Conservation (phyloP, 2,329 filamentous ascomycete genomes). For the Daldinia eschscholtzii region DNA sequence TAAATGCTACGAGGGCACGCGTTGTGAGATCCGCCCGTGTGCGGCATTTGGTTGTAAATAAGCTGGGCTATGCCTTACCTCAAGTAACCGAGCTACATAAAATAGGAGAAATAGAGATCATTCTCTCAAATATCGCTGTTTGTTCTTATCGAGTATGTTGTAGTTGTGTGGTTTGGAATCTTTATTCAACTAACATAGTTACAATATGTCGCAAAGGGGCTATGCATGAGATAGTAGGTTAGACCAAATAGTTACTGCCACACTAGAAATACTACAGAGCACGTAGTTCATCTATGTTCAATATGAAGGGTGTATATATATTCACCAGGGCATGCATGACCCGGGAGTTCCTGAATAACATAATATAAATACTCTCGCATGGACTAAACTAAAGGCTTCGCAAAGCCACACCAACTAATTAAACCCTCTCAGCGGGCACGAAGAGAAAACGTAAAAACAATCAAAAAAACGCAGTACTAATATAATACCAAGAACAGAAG, state of each 20-base stretch:
- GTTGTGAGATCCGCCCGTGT: conserved; percentile 4
- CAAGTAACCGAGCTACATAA: conserved; percentile 17
- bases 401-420: conserved; percentile 24
- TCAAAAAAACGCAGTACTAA: not conserved
- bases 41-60: conserved; percentile 16
- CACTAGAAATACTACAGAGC: too few species aligned
- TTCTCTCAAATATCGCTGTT: not conserved
- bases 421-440: conserved; percentile 17
- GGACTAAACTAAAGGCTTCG: conserved; percentile 14
- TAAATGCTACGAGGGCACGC: conserved; percentile 10
- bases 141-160: not conserved
- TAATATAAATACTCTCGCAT: not conserved
- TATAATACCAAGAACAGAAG: conserved; percentile 6
- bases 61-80: conserved; percentile 8
- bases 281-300: too few species aligned
- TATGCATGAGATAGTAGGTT: not conserved
- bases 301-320: not conserved
- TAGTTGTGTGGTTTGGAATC: not conserved
- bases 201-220: not conserved
- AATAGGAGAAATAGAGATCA: conserved; percentile 19
- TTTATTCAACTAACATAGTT: not conserved
- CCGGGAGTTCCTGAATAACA: too few species aligned
- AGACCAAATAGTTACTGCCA: not conserved
- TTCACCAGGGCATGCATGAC: not conserved
- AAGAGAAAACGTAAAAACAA: conserved; percentile 15